Conservation (phyloP, 192 early-diverging fungal species). For the Entrophospora sp. region DNA sequence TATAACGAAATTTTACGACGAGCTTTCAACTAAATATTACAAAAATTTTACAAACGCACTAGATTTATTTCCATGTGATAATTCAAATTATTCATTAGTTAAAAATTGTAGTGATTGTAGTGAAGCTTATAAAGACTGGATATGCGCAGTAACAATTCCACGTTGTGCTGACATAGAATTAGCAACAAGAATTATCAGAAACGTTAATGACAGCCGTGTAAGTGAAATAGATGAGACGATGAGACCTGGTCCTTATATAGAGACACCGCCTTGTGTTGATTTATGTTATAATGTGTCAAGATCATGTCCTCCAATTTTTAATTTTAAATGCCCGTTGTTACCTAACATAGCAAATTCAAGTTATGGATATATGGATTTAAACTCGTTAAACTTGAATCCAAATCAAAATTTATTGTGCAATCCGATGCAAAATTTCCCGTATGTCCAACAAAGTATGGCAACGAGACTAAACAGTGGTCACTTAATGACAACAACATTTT, state of each 20-base stretch:
- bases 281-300: constrained; percentile 48
- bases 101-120: constrained; percentile 46
- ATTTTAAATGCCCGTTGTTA: constrained; percentile 51
- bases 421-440: too few species aligned
- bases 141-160: constrained; percentile 46
- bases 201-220: constrained; percentile 19
- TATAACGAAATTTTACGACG: constrained; percentile 38
- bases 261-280: constrained; percentile 48
- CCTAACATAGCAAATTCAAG: too few species aligned
- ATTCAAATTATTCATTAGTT: constrained; percentile 45
- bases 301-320: constrained; percentile 46
- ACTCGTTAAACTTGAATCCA: too few species aligned
- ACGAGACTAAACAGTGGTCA: too few species aligned
- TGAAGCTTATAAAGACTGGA: constrained; percentile 45
- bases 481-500: too few species aligned
- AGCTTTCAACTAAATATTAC: constrained; percentile 27
- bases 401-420: too few species aligned
- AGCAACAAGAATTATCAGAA: not conserved
- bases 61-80: constrained; percentile 41
- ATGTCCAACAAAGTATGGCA: too few species aligned
- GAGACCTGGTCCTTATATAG: constrained; percentile 35
- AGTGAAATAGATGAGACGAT: constrained; percentile 23
- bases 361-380: too few species aligned
- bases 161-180: constrained; percentile 37
- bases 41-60: constrained; percentile 40